These are phyloP conservation scores for Alloteropsis semialata DNA, from an alignment of 176 grass and related monocot species.

Conservation along the genomic window DNA sequence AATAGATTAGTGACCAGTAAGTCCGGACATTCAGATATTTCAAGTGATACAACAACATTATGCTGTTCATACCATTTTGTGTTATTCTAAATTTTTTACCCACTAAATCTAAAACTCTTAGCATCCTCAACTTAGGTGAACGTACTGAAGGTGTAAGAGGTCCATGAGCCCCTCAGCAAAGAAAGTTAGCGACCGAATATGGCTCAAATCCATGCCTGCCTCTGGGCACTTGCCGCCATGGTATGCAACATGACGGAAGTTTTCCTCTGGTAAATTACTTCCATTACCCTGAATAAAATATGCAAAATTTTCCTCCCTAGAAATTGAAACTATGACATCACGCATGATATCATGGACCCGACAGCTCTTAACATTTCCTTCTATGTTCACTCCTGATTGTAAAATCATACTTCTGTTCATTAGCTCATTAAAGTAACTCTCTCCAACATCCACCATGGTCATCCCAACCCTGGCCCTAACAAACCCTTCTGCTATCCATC, in stretches of 20 bases:
- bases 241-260: neutral
- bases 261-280: neutral
- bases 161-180: neutral
- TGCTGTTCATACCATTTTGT: too few species aligned
- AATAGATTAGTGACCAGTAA: too few species aligned
- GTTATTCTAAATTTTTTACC: too few species aligned
- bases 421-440: conserved; percentile 1
- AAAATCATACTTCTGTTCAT: conserved; percentile 12
- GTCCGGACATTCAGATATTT: too few species aligned
- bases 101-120: too few species aligned
- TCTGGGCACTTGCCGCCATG: too few species aligned
- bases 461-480: neutral
- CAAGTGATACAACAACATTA: too few species aligned
- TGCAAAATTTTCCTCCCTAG: too few species aligned
- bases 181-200: neutral
- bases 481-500: neutral
- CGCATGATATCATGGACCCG: conserved; percentile 8
- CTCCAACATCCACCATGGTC: neutral
- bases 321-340: neutral
- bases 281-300: too few species aligned
- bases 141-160: too few species aligned
- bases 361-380: neutral
- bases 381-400: neutral
- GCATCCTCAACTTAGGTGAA: too few species aligned
- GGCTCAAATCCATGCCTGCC: neutral